These are phyloP conservation scores for Chlamydomonas asymmetrica DNA, from an alignment of 139 green algal species.

Conservation along the genomic window DNA sequence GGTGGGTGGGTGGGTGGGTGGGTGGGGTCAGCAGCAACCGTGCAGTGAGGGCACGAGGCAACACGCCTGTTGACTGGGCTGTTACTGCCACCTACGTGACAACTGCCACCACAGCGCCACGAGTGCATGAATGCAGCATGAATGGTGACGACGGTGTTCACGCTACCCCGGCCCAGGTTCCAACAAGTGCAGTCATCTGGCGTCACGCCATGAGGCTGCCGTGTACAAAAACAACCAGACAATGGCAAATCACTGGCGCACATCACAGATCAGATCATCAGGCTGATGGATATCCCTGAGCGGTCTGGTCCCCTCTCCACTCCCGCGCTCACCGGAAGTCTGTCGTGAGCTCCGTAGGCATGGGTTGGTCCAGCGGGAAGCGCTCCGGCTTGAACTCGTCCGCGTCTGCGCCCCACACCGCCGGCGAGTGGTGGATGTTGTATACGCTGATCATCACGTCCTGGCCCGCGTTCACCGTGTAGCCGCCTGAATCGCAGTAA, in stretches of 20 bases:
- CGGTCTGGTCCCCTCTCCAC: background rate
- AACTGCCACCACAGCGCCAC: too few relatives aligned
- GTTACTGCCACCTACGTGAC: too few relatives aligned
- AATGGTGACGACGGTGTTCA: too few relatives aligned
- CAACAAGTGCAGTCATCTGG: too few relatives aligned
- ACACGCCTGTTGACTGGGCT: too few relatives aligned
- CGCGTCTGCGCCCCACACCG: conserved; percentile 67
- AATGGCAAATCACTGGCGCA: background rate
- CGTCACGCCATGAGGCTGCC: too few relatives aligned
- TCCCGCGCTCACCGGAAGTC: conserved; percentile 75
- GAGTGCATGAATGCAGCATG: background rate
- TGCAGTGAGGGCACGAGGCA: background rate
- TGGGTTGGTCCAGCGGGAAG: conserved; percentile 87
- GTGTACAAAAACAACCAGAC: too few relatives aligned
- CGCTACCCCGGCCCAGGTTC: too few relatives aligned
- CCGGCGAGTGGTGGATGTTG: conserved; percentile 93
- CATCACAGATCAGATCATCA: background rate
- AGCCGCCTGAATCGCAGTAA: too few relatives aligned
- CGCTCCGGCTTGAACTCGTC: conserved; percentile 91
- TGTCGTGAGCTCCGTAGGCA: conserved; percentile 96
- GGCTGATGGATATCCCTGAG: background rate
- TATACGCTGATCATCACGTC: conserved; percentile 98
- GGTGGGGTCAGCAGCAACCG: background rate
- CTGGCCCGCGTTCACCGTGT: conserved; percentile 80
- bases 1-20: background rate